Evolutionary conservation across 2,329 filamentous ascomycete species (phyloP).

Genomic region (Xylaria sp.): DNA sequence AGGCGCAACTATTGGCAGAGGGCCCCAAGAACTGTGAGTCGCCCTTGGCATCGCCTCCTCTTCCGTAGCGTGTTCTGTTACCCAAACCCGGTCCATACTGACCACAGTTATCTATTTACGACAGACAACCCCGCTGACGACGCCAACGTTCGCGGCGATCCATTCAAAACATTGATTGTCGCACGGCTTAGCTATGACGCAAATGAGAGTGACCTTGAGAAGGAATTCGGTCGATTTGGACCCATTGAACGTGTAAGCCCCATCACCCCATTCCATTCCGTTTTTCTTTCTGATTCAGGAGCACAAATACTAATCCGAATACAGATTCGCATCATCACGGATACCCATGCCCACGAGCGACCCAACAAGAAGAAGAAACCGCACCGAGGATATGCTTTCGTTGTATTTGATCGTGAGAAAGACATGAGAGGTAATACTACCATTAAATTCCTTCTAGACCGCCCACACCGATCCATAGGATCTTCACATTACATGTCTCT

Average conservation of each 20-base stretch:
- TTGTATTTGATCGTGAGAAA: constrained; percentile 96
- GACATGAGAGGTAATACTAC: constrained; percentile 95
- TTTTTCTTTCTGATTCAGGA: background rate
- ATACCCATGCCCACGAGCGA: constrained; percentile 75
- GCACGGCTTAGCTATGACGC: constrained; percentile 90
- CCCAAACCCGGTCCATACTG: background rate
- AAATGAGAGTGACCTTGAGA: constrained; percentile 88
- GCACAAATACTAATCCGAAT: constrained; percentile 28
- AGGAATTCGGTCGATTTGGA: constrained; percentile 93
- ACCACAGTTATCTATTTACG: constrained; percentile 20
- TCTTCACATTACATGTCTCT: constrained; percentile 52
- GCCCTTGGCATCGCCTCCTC: background rate
- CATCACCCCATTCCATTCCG: background rate
- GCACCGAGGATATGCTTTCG: constrained; percentile 93
- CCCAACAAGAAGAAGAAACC: constrained; percentile 83
- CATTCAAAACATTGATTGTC: constrained; percentile 95
- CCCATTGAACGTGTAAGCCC: constrained; percentile 86
- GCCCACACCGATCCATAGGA: constrained; percentile 44
- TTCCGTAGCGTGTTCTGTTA: background rate
- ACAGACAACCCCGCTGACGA: constrained; percentile 86
- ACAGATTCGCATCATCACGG: constrained; percentile 87
- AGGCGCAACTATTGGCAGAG: constrained; percentile 72
- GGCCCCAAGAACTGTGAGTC: constrained; percentile 71
- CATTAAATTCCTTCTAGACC: constrained; percentile 55
- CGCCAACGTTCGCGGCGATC: constrained; percentile 88